Percentiles rank a stretch among this genome's conserved stretches.
Evolutionary conservation across 768 basidiomycete species (phyloP).

Genomic region (Pleurotus djamor): DNA sequence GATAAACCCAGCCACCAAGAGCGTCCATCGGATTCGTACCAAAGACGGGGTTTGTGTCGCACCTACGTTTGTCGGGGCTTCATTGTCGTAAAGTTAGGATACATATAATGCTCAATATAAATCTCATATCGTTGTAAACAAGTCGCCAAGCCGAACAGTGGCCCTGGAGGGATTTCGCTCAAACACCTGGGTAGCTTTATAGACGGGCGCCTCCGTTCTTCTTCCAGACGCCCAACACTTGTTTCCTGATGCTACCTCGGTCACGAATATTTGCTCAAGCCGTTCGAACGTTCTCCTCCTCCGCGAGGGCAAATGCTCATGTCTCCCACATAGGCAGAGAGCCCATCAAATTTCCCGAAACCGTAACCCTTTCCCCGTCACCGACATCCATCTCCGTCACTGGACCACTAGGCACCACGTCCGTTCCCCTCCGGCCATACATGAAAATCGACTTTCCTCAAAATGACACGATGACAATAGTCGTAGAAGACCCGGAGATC

Average conservation of each 20-base stretch:
- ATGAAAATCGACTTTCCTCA: slow-evolving; percentile 42
- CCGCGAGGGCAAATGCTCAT: slow-evolving; percentile 22
- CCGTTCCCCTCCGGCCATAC: slow-evolving; percentile 43
- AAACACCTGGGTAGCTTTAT: neutral
- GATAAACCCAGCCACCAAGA: slow-evolving; percentile 81
- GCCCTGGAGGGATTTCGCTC: too few relatives aligned
- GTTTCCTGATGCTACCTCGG: neutral
- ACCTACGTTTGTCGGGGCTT: slow-evolving; percentile 83
- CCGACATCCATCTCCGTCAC: slow-evolving; percentile 36
- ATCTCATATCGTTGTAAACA: too few relatives aligned
- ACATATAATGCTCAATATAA: neutral
- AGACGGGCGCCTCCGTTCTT: neutral
- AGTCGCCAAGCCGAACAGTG: too few relatives aligned
- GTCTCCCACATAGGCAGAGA: slow-evolving; percentile 66
- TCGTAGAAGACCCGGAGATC: slow-evolving; percentile 63
- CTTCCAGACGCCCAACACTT: neutral
- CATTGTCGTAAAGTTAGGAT: slow-evolving; percentile 68
- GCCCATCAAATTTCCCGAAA: slow-evolving; percentile 46
- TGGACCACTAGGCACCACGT: slow-evolving; percentile 46
- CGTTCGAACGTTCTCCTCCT: slow-evolving; percentile 2
- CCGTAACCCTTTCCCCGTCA: slow-evolving; percentile 39
- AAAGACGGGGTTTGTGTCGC: slow-evolving; percentile 80
- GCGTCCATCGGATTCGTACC: slow-evolving; percentile 82
- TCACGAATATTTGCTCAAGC: neutral
- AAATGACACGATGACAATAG: slow-evolving; percentile 35